Percentiles rank a stretch among this genome's conserved stretches.
These are phyloP conservation scores for Flammula alnicola DNA, from an alignment of 1,284 basidiomycete species.

Conservation along the genomic window DNA sequence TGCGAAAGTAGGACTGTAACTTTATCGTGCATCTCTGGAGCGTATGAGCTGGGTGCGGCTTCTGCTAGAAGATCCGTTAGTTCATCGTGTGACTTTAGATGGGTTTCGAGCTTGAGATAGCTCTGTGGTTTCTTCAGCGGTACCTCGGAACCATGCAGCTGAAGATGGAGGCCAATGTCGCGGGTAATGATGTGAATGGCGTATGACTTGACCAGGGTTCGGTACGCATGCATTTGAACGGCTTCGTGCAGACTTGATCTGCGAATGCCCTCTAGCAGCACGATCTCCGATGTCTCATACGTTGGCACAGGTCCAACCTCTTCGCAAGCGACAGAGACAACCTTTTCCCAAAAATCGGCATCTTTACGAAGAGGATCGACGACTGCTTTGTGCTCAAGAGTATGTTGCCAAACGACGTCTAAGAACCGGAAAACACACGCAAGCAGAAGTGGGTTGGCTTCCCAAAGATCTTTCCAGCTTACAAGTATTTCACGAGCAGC, in stretches of 20 bases:
- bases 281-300: conserved; percentile 54
- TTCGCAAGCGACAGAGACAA: conserved; percentile 63
- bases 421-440: conserved; percentile 81
- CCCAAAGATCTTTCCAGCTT: conserved; percentile 76
- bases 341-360: conserved; percentile 63
- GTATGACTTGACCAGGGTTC: conserved; percentile 74
- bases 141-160: conserved; percentile 39
- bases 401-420: conserved; percentile 83
- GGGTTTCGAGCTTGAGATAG: conserved; percentile 57
- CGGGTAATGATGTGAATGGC: conserved; percentile 75
- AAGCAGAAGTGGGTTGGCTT: conserved; percentile 76
- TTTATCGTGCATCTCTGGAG: conserved; percentile 69
- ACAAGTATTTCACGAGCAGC: conserved; percentile 69
- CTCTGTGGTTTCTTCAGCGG: conserved; percentile 56
- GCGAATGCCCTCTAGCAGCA: conserved; percentile 52
- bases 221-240: conserved; percentile 69
- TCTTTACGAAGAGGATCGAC: conserved; percentile 63
- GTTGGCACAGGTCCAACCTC: conserved; percentile 73
- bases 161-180: conserved; percentile 66
- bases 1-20: conserved; percentile 49
- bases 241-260: conserved; percentile 65
- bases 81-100: conserved; percentile 62
- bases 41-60: conserved; percentile 70
- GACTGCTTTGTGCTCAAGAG: conserved; percentile 70
- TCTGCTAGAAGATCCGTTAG: conserved; percentile 68